Percentiles rank a stretch among this genome's conserved stretches.
These are phyloP conservation scores for Talaromyces borbonicus DNA, from an alignment of 495 filamentous ascomycete genomes.

Conservation along the genomic window DNA sequence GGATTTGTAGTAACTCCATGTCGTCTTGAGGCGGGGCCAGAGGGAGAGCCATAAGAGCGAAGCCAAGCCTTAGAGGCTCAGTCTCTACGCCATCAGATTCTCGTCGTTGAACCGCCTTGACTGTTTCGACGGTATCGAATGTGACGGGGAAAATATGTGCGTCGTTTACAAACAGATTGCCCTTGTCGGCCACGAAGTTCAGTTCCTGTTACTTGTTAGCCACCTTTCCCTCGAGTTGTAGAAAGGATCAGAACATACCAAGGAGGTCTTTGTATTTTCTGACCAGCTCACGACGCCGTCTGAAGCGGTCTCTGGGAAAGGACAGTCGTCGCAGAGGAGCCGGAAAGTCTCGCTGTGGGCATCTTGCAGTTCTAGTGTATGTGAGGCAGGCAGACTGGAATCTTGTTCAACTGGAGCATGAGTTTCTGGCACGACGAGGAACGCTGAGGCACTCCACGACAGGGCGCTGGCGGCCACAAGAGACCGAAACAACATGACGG, in stretches of 20 bases:
- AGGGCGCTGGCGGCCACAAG: conserved; percentile 30
- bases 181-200: conserved; percentile 33
- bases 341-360: conserved; percentile 23
- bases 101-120: conserved; percentile 27
- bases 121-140: conserved; percentile 17
- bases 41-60: conserved; percentile 34
- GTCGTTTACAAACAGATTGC: conserved; percentile 36
- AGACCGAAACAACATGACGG: conserved; percentile 36
- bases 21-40: conserved; percentile 19
- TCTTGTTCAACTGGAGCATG: conserved; percentile 18
- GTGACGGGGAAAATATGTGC: conserved; percentile 40
- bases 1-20: conserved; percentile 26
- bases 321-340: conserved; percentile 38
- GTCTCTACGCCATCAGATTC: conserved; percentile 25
- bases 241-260: conserved; percentile 19
- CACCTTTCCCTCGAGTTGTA: background rate
- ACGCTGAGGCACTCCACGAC: conserved; percentile 35
- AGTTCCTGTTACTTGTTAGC: conserved; percentile 19
- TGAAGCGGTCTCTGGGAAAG: conserved; percentile 25
- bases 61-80: conserved; percentile 28
- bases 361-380: conserved; percentile 21
- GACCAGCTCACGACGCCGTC: conserved; percentile 27
- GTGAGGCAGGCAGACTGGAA: conserved; percentile 18
- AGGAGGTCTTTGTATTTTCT: conserved; percentile 25
- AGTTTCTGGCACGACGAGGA: conserved; percentile 37